Base-by-base conservation (phyloP, 352 stramenopile genomes). In the Peronospora farinosa region DNA sequence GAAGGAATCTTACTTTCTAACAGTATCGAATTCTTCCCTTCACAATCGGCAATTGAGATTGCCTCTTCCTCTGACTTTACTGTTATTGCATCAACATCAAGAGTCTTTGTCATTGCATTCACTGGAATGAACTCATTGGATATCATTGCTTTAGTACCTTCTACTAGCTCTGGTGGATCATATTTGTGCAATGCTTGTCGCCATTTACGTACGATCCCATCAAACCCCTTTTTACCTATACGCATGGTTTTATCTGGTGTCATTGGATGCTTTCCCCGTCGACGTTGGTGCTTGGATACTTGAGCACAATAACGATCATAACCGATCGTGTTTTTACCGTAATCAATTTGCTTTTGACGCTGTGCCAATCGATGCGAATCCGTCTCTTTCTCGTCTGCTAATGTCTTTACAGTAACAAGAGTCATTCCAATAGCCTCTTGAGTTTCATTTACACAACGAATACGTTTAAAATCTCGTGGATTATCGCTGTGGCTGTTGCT, bases 321-420 rank as follows among this genome's bases (percentile, higher is more conserved):
- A n/a, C 87, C 87, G 40, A 92, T 69, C 36, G 87, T 96, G 65
- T 96, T 96, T 63, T 95, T 96, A 33, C 87, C 87, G 47, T 88
- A 95, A 58, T 96, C 86, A 48, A 96, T 92, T 58, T 96, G 87
- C 70, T 96, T 96, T 59, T 96, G 85, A n/a, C 87, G 80, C 68
- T 95, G 85, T 16, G 78, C 71, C 17, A 96, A 60, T 28, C 84
- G 74, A 17, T 88, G 83, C n/a, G 74, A 58, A 46, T 95, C 82
- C 10, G 62, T 74, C 65, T 95, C 86, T 17, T 76, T 79, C 51
- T 85, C 64, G 13, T 74, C 67, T 15, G 69, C 66, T 31, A 88
- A 54, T 25, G 77, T 74, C 16, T 63, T 67, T 36, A 88, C 72
- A 10, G 46, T 54, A 2, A 48, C n/a, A n/a, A 9, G 19, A 42